Evolutionary conservation across 2,329 filamentous ascomycete species (phyloP).

Genomic region (Sphaerulina musiva): DNA sequence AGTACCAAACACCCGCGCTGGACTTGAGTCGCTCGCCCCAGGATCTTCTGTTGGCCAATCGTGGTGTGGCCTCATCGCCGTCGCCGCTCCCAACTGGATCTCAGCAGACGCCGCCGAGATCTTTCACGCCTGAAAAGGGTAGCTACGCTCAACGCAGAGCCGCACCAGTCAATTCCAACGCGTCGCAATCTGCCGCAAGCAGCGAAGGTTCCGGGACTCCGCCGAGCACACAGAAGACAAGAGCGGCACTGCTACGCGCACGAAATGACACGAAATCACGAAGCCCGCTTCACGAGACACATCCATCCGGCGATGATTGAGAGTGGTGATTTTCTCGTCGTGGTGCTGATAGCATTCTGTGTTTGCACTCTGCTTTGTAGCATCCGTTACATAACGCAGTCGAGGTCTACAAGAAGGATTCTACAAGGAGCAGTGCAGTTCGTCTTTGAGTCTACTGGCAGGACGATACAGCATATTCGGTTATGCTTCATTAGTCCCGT

Average conservation of each 20-base stretch:
- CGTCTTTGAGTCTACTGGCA: neutral
- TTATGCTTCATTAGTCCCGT: too few species aligned
- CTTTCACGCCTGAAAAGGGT: conserved; percentile 18
- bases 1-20: conserved; percentile 16
- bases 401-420: neutral
- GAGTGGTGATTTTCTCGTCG: neutral
- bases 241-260: conserved; percentile 14
- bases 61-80: conserved; percentile 10
- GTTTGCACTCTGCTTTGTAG: too few species aligned
- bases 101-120: conserved; percentile 23
- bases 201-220: conserved; percentile 12
- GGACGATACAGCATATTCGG: too few species aligned
- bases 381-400: too few species aligned
- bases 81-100: conserved; percentile 13
- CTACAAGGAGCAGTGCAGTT: neutral
- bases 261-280: conserved; percentile 18
- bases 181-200: conserved; percentile 1
- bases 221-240: conserved; percentile 14
- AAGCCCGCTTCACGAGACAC: conserved; percentile 20
- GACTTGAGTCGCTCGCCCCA: conserved; percentile 10
- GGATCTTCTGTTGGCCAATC: conserved; percentile 1
- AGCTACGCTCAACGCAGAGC: conserved; percentile 17
- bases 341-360: too few species aligned
- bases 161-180: conserved; percentile 14
- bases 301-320: neutral